A percentile compares a stretch with the other conserved stretches of the same genome.
phyloP scores from a whole-genome alignment of 495 filamentous ascomycete genomes.

The Penicillium mononematosum region DNA sequence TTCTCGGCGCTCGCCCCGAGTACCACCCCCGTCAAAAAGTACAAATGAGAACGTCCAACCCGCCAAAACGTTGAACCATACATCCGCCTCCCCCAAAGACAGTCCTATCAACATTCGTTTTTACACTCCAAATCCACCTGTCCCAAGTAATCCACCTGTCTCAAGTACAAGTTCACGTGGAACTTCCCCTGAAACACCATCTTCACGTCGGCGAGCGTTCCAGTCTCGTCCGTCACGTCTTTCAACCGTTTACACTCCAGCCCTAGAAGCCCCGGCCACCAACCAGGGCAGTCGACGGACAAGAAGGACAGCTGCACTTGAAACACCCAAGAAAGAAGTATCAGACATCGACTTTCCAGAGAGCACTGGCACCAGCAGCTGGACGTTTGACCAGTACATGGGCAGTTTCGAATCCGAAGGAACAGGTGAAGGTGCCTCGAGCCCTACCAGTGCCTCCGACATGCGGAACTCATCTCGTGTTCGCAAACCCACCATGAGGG shows the following conservation, averaged over 20 bases:
- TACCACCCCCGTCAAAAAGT: conserved; percentile 11
- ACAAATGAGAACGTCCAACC: conserved; percentile 5
- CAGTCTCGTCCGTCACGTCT: conserved; percentile 27
- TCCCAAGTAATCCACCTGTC: conserved; percentile 11
- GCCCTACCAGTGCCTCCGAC: conserved; percentile 34
- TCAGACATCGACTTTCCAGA: conserved; percentile 22
- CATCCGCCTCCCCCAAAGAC: conserved; percentile 15
- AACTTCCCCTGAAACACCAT: conserved; percentile 14
- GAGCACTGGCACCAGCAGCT: conserved; percentile 13
- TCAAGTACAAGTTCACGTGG: background rate
- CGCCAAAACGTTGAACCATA: conserved; percentile 12
- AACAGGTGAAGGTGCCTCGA: conserved; percentile 24
- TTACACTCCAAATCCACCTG: conserved; percentile 16
- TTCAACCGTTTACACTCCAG: conserved; percentile 27
- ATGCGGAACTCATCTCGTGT: conserved; percentile 35
- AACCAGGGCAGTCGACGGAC: conserved; percentile 19
- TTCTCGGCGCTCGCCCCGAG: conserved; percentile 25
- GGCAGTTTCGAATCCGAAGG: conserved; percentile 30
- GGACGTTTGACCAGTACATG: conserved; percentile 22
- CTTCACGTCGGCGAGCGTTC: conserved; percentile 20
- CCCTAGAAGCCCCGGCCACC: conserved; percentile 18
- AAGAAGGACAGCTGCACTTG: conserved; percentile 15
- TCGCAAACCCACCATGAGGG: conserved; percentile 42
- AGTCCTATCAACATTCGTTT: conserved; percentile 17
- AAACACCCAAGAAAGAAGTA: conserved; percentile 13